These are phyloP conservation scores for Pseudogymnoascus sp. DNA, from an alignment of 2,329 filamentous ascomycete genomes.

Conservation along the genomic window DNA sequence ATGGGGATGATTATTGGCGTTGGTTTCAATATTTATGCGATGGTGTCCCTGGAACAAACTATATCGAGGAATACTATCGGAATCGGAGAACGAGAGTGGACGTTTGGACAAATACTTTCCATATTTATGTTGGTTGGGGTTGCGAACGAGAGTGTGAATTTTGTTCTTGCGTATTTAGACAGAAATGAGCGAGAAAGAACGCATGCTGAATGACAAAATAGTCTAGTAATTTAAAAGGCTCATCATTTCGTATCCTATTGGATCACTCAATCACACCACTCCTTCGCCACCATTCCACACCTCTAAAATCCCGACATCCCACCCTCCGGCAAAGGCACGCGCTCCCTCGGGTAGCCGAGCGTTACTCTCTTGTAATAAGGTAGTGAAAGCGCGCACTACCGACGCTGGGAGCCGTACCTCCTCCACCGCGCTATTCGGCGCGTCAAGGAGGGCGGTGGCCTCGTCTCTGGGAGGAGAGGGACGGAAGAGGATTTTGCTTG, in stretches of 20 bases:
- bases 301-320: constrained; percentile 59
- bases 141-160: background rate
- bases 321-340: constrained; percentile 52
- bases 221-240: no score
- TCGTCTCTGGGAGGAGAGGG: constrained; percentile 32
- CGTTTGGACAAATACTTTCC: background rate
- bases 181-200: background rate
- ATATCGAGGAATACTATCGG: no score
- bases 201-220: background rate
- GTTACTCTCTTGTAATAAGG: constrained; percentile 44
- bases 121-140: background rate
- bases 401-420: constrained; percentile 50
- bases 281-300: constrained; percentile 38
- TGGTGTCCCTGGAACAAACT: no score
- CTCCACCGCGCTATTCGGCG: constrained; percentile 49
- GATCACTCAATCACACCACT: background rate
- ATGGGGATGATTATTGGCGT: no score
- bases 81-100: background rate
- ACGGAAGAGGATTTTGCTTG: background rate
- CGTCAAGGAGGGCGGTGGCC: constrained; percentile 46
- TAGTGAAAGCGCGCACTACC: constrained; percentile 42
- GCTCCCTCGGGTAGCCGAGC: constrained; percentile 49
- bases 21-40: no score
- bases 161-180: background rate
- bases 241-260: background rate